Conservation (phyloP, 129 eudicot species). For the Helianthus tuberosus region DNA sequence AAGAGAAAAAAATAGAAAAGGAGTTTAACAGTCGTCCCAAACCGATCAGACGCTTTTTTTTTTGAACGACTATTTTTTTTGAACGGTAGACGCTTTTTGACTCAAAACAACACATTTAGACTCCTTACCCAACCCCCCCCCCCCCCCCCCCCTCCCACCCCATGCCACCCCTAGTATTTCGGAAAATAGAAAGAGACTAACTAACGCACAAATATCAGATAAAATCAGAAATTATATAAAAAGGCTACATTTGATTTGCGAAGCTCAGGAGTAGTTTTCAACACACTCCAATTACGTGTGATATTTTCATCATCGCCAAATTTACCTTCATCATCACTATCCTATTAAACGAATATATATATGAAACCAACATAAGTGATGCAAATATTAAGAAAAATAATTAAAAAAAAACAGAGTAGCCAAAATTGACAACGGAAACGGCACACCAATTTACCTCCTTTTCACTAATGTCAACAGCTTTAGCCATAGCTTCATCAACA, state of each 20-base stretch:
- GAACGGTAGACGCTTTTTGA: too few relatives aligned
- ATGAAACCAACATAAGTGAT: conserved; percentile 9
- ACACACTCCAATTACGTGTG: conserved; percentile 87
- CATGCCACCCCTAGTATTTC: too few relatives aligned
- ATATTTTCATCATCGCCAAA: conserved; percentile 77
- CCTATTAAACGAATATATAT: conserved; percentile 36
- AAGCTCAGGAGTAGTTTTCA: conserved; percentile 81
- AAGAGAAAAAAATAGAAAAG: too few relatives aligned
- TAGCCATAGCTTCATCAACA: conserved; percentile 94
- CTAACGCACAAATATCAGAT: background rate
- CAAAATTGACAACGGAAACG: background rate
- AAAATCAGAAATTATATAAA: conserved; percentile 1
- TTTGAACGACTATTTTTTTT: too few relatives aligned
- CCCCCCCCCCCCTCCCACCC: too few relatives aligned
- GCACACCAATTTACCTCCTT: conserved; percentile 62
- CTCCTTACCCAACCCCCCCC: too few relatives aligned
- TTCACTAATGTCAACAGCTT: conserved; percentile 97
- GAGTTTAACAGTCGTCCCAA: too few relatives aligned
- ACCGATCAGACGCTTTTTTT: too few relatives aligned
- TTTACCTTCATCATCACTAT: conserved; percentile 63
- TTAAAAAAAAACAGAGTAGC: background rate
- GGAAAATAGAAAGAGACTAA: too few relatives aligned
- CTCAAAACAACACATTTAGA: too few relatives aligned
- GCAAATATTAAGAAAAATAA: background rate
- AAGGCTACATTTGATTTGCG: conserved; percentile 74